Base-by-base conservation (phyloP, 2,329 filamentous ascomycete genomes). In the Samsoniella hepiali region DNA sequence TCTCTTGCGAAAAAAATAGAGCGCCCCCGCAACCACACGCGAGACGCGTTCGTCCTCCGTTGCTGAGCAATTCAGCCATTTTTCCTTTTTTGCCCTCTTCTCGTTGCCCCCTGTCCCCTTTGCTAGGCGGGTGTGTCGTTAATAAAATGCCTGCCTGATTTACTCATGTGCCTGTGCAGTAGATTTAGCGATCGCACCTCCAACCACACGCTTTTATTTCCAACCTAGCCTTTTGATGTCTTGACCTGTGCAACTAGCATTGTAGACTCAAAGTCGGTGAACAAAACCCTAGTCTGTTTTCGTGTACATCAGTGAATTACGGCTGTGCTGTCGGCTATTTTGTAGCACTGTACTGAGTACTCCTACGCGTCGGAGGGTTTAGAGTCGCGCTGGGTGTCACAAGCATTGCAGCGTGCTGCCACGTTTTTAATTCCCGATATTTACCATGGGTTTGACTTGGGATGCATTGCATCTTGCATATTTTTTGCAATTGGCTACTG, bases 41-140 rank as follows among this genome's bases (percentile, higher is more conserved):
- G 54, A 57, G 54, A 57, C 54, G 54, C 56, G 40, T 58, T 49
- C 11, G n/a, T 29, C 42, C 6, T 29, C 40, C 15, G 55, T 58
- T 47, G 55, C 42, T 27, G 40, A 58, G 55, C 55, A 58, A 49
- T 58, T 47, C 31, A 45, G 40, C 42, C 38, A 49, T 27, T 36
- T 58, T 29, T 58, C 36, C 22, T 45, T 47, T 38, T 45, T 17
- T 47, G 11, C 42, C 27, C 13, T 22, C 27, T 31, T 34, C 13
- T 44, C 13, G 10, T 44, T 38, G 31, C 27, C 38, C 31, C 22
- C 13, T 10, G 29, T 38, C 29, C 9, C 22, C 13, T 44, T 22
- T 44, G 22, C 27, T 17, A 11, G n/a, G 10, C 10, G 36, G 51
- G 51, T 11, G 36, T 55, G 36, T 40, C 36, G n/a, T 38, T 55